These are phyloP conservation scores for Ascochyta pisi DNA, from an alignment of 2,329 filamentous ascomycete species.

Conservation along the genomic window DNA sequence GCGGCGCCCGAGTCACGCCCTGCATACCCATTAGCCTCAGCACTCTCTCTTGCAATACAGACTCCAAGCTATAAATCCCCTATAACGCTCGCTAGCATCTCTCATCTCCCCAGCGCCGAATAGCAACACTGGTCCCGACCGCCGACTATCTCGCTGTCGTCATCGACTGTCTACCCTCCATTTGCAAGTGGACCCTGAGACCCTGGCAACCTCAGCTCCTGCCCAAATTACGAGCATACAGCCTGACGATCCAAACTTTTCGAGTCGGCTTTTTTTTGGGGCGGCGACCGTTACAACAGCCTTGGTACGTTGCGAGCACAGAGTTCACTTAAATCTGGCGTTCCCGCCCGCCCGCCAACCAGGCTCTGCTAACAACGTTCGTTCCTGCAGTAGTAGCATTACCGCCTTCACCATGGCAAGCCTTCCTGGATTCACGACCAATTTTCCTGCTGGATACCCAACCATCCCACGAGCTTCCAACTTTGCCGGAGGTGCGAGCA, in stretches of 20 bases:
- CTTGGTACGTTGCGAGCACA: constrained; percentile 31
- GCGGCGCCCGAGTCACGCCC: constrained; percentile 41
- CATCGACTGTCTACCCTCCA: constrained; percentile 11
- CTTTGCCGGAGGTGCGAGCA: constrained; percentile 34
- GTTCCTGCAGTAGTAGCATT: constrained; percentile 39
- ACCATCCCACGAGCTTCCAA: constrained; percentile 37
- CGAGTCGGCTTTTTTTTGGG: constrained; percentile 2
- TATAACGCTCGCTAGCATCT: constrained; percentile 23
- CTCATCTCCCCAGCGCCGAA: constrained; percentile 21
- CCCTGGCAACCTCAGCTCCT: constrained; percentile 11
- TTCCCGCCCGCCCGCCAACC: constrained; percentile 28
- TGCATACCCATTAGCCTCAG: constrained; percentile 17
- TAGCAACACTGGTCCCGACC: constrained; percentile 19
- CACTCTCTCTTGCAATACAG: neutral
- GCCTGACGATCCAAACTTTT: constrained; percentile 6
- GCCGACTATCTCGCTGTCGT: constrained; percentile 18
- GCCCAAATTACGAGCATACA: constrained; percentile 7
- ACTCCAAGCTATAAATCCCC: constrained; percentile 37
- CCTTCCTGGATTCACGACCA: constrained; percentile 40
- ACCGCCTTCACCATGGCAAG: constrained; percentile 31
- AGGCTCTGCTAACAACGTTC: constrained; percentile 27
- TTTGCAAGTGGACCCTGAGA: constrained; percentile 22
- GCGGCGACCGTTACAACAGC: constrained; percentile 18
- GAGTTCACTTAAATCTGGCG: constrained; percentile 22
- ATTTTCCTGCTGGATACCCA: constrained; percentile 44